These are phyloP conservation scores for Candida broadrunensis DNA, from an alignment of 805 yeast species.

Conservation along the genomic window DNA sequence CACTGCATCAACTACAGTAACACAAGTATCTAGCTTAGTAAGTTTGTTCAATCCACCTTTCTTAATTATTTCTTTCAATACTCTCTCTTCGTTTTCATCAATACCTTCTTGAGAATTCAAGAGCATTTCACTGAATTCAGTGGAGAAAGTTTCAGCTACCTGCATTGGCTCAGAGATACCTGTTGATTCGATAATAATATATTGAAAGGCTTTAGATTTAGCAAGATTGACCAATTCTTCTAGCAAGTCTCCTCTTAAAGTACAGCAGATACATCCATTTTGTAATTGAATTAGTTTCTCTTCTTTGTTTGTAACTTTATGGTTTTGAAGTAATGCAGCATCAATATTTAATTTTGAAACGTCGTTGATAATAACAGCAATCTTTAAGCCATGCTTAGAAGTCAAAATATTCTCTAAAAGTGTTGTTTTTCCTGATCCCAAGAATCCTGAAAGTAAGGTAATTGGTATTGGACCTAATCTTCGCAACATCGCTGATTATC, in stretches of 20 bases:
- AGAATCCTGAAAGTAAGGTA: slow-evolving; percentile 45
- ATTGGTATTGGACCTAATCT: slow-evolving; percentile 34
- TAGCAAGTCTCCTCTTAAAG: slow-evolving; percentile 44
- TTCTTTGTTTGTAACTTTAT: slow-evolving; percentile 37
- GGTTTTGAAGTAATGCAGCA: slow-evolving; percentile 37
- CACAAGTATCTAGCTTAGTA: slow-evolving; percentile 42
- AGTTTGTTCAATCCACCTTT: slow-evolving; percentile 41
- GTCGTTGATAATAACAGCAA: slow-evolving; percentile 48
- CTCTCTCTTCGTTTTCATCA: slow-evolving; percentile 13
- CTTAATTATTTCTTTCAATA: slow-evolving; percentile 22
- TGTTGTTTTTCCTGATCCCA: slow-evolving; percentile 48
- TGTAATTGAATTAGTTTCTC: slow-evolving; percentile 45
- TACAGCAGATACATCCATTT: slow-evolving; percentile 50
- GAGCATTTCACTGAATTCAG: slow-evolving; percentile 36
- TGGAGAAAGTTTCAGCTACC: slow-evolving; percentile 47
- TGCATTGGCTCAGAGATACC: slow-evolving; percentile 51
- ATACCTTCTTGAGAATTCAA: slow-evolving; percentile 19
- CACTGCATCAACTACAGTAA: slow-evolving; percentile 43
- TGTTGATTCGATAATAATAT: slow-evolving; percentile 44
- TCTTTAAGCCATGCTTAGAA: slow-evolving; percentile 34
- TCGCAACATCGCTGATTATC: neutral
- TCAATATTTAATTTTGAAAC: slow-evolving; percentile 43
- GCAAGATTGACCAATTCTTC: slow-evolving; percentile 40
- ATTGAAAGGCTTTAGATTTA: slow-evolving; percentile 31
- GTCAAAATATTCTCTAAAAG: slow-evolving; percentile 41